Percentiles rank a stretch among this genome's conserved stretches.
Conservation (phyloP, 306 rosid species). For the Trichosanthes truncata region DNA sequence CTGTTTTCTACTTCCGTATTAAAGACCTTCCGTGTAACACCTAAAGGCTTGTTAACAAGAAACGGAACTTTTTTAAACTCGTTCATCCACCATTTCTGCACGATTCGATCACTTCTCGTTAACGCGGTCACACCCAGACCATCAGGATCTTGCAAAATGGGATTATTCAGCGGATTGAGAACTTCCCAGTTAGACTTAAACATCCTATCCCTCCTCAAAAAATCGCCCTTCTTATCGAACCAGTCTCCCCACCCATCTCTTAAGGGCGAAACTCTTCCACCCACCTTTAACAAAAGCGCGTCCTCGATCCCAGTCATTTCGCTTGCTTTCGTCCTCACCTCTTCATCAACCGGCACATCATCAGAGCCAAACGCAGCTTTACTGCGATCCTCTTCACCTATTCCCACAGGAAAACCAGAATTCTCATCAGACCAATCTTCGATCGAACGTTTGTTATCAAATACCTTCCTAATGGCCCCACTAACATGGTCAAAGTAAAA, state of each 20-base stretch:
- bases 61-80: slow-evolving; percentile 52
- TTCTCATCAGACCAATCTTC: slow-evolving; percentile 43
- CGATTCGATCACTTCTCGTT: slow-evolving; percentile 46
- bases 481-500: slow-evolving; percentile 61
- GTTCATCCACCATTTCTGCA: slow-evolving; percentile 53
- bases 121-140: slow-evolving; percentile 30
- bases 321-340: slow-evolving; percentile 25
- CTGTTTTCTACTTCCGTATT: slow-evolving; percentile 13
- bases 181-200: slow-evolving; percentile 57
- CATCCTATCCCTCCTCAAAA: slow-evolving; percentile 64
- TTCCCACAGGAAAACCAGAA: slow-evolving; percentile 26
- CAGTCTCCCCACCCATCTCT: slow-evolving; percentile 87
- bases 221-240: slow-evolving; percentile 70
- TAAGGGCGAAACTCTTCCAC: slow-evolving; percentile 43
- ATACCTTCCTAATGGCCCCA: slow-evolving; percentile 45
- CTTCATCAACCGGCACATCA: slow-evolving; percentile 58
- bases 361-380: slow-evolving; percentile 62
- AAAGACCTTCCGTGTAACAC: slow-evolving; percentile 3
- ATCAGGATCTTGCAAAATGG: slow-evolving; percentile 79
- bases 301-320: slow-evolving; percentile 46
- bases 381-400: slow-evolving; percentile 33
- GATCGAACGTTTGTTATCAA: slow-evolving; percentile 29
- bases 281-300: slow-evolving; percentile 44
- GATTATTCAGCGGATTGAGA: slow-evolving; percentile 54
- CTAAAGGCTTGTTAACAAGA: slow-evolving; percentile 26